phyloP scores from a whole-genome alignment of 129 eudicot species.

The Tanacetum coccineum region DNA sequence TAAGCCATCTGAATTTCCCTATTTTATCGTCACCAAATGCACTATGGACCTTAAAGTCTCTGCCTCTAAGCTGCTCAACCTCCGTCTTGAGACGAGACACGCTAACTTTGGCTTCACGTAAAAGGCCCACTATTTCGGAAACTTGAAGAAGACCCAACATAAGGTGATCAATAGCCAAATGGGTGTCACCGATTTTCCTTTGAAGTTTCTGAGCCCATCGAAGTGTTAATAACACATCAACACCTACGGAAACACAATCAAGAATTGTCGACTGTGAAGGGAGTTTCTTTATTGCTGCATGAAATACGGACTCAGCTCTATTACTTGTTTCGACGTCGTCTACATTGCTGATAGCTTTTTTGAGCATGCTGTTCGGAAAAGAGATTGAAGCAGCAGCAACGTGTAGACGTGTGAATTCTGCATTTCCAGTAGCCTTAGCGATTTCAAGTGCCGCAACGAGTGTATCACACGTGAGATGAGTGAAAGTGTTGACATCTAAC shows the following conservation, averaged over 20 bases:
- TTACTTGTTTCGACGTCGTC: constrained; percentile 72
- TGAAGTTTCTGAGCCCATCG: constrained; percentile 71
- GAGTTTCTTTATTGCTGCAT: constrained; percentile 63
- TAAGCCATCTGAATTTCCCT: constrained; percentile 58
- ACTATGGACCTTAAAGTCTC: constrained; percentile 81
- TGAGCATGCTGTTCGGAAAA: constrained; percentile 58
- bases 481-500: constrained; percentile 73
- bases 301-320: constrained; percentile 60
- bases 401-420: constrained; percentile 80
- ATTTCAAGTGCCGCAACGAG: constrained; percentile 67
- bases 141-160: constrained; percentile 81
- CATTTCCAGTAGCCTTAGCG: constrained; percentile 67
- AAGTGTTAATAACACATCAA: constrained; percentile 49
- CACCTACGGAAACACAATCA: constrained; percentile 73
- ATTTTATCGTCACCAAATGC: constrained; percentile 67
- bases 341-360: constrained; percentile 65
- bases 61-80: constrained; percentile 78
- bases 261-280: constrained; percentile 91
- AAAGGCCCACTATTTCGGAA: constrained; percentile 56
- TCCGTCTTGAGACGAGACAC: constrained; percentile 55
- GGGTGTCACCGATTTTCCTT: constrained; percentile 73
- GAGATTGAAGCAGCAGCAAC: constrained; percentile 47
- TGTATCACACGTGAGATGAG: constrained; percentile 86
- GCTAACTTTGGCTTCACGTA: constrained; percentile 78
- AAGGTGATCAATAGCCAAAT: constrained; percentile 81